These are phyloP conservation scores for Heliocybe sulcata DNA, from an alignment of 1,284 basidiomycete genomes.

Conservation along the genomic window DNA sequence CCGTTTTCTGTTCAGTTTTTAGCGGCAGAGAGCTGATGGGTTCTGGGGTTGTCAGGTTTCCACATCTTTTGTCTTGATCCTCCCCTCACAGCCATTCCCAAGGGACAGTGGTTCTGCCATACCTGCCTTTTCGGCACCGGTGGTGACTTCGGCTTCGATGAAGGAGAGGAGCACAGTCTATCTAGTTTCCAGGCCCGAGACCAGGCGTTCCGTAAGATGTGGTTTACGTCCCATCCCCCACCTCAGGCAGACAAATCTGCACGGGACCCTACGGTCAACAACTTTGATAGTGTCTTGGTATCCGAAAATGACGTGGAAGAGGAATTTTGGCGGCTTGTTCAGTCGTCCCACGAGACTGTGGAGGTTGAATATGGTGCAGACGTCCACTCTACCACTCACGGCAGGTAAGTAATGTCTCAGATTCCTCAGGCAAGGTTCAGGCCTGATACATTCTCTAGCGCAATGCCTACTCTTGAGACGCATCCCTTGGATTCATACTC, in stretches of 20 bases:
- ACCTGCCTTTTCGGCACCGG: conserved; percentile 90
- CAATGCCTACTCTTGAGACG: conserved; percentile 91
- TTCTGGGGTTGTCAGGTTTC: conserved; percentile 54
- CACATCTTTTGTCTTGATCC: conserved; percentile 97
- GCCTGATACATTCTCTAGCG: conserved; percentile 40
- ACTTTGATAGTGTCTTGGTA: conserved; percentile 60
- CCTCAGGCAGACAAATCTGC: conserved; percentile 14
- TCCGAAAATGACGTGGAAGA: conserved; percentile 89
- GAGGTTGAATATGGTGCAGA: conserved; percentile 99
- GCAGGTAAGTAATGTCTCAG: conserved; percentile 54
- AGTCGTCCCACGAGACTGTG: conserved; percentile 85
- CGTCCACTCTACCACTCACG: conserved; percentile 95
- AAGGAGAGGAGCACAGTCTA: conserved; percentile 93
- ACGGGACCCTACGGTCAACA: conserved; percentile 44
- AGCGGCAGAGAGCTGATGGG: conserved; percentile 3
- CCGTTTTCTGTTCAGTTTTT: neutral
- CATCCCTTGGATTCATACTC: conserved; percentile 86
- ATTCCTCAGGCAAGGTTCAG: neutral
- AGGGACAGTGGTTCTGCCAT: conserved; percentile 95
- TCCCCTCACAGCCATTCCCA: conserved; percentile 78
- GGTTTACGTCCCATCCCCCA: conserved; percentile 81
- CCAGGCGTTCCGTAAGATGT: conserved; percentile 79
- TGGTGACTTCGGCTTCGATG: conserved; percentile 98
- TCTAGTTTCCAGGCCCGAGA: conserved; percentile 92
- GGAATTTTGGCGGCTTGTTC: conserved; percentile 97